Conservation (phyloP, 106 monocot genomes). For the Chionographis japonica region DNA sequence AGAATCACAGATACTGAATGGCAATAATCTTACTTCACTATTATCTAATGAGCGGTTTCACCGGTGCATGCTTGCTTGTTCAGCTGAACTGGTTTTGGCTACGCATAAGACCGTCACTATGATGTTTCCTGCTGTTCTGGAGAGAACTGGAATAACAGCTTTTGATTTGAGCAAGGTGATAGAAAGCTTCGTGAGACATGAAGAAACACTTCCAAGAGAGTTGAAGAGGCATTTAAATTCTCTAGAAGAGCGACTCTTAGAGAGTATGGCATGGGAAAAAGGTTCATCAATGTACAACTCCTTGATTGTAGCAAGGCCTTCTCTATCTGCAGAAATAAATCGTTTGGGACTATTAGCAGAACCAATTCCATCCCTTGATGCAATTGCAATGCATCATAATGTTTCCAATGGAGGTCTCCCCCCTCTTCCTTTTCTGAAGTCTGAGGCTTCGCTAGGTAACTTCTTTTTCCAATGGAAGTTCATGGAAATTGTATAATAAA, state of each 20-base stretch:
- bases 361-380: constrained; percentile 95
- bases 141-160: constrained; percentile 86
- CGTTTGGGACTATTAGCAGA: constrained; percentile 72
- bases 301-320: constrained; percentile 75
- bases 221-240: constrained; percentile 91
- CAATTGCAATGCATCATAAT: constrained; percentile 54
- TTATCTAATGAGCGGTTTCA: constrained; percentile 89
- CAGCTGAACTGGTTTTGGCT: constrained; percentile 88
- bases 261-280: constrained; percentile 89
- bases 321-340: constrained; percentile 62
- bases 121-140: constrained; percentile 93
- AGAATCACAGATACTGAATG: constrained; percentile 57
- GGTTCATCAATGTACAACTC: constrained; percentile 96
- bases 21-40: constrained; percentile 68
- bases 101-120: constrained; percentile 92
- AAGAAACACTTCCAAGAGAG: constrained; percentile 97
- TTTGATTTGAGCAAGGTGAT: constrained; percentile 99
- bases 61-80: constrained; percentile 94
- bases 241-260: constrained; percentile 83
- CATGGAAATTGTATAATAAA: too few relatives aligned
- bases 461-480: background rate
- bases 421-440: constrained; percentile 33
- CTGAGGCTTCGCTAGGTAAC: constrained; percentile 51
- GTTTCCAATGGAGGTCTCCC: constrained; percentile 29
- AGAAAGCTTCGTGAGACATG: constrained; percentile 90